Conservation (phyloP, 1,284 basidiomycete species). For the Leucoagaricus sp. region DNA sequence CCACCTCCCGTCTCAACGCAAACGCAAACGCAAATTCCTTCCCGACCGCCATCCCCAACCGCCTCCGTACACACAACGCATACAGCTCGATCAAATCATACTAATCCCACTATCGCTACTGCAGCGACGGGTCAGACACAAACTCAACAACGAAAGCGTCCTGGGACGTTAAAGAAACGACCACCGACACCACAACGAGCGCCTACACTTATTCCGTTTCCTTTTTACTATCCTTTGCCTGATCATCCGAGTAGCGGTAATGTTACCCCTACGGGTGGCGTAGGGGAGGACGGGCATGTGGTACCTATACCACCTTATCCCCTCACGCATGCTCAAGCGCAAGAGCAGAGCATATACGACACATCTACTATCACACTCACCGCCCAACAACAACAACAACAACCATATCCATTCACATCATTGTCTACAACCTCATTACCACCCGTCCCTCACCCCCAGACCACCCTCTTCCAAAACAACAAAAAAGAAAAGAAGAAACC, state of each 20-base stretch:
- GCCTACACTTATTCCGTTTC: too few species aligned
- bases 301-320: too few species aligned
- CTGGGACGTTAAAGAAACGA: background rate
- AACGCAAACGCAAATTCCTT: background rate
- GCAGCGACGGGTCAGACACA: background rate
- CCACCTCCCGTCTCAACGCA: conserved; percentile 6
- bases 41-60: conserved; percentile 6
- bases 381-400: too few species aligned
- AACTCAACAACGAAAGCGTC: background rate
- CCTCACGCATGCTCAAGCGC: too few species aligned
- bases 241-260: too few species aligned
- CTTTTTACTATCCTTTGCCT: too few species aligned
- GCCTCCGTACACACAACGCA: background rate
- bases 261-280: too few species aligned
- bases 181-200: background rate
- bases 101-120: background rate
- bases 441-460: background rate
- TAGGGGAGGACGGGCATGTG: too few species aligned
- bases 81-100: background rate
- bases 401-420: too few species aligned
- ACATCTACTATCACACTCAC: too few species aligned
- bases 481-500: background rate
- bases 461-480: background rate
- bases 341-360: too few species aligned
- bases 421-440: background rate